Base-by-base conservation (phyloP, 768 basidiomycete species). In the Daedaleopsis nitida region DNA sequence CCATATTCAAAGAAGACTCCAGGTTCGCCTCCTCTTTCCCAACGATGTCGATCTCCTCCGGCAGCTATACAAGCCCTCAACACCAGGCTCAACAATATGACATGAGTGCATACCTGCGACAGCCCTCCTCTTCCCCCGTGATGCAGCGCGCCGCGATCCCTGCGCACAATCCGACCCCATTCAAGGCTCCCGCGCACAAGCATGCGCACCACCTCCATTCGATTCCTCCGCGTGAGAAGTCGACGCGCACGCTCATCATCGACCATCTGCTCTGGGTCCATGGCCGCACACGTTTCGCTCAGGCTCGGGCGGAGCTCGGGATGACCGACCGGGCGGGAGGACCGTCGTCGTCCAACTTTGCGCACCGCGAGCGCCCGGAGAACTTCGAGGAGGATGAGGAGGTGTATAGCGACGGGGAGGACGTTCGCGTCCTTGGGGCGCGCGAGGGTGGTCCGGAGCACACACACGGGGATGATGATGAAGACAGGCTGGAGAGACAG, bases 201-300 rank as follows among this genome's bases (percentile, higher is more conserved):
- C 91, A 93, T 79, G 92, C 92, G 0, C 92, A 94, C 71, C 91
- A 94, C 70, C 75, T 94, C 1, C 92, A 94, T 70, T 86, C 89
- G 2, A 93, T 94, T 35, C 92, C 92, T 2, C 92, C 91, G 3
- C 77, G 90, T 42, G 92, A 94, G 74, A 94, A 94, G 78, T 90
- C 89, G n/a, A 93, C 92, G 9, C 80, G 91, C 35, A 94, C 91
- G 11, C 79, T 94, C 58, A 94, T 94, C 67, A 85, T 94, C 58
- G 92, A 94, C 73, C 89, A 94, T 73, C 86, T 92, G 81, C 77
- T 93, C 52, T 94, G 89, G 90, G 88, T 88, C 8, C 92, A 94
- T 73, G 86, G 82, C 12, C 80, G 87, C 64, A 91, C 91, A 14
- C 83, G 92, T 59, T 91, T 92, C 65, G 86, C 88, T 9, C 92